These are phyloP conservation scores for Pythium pyrilobum DNA, from an alignment of 352 stramenopile species.

Conservation along the genomic window DNA sequence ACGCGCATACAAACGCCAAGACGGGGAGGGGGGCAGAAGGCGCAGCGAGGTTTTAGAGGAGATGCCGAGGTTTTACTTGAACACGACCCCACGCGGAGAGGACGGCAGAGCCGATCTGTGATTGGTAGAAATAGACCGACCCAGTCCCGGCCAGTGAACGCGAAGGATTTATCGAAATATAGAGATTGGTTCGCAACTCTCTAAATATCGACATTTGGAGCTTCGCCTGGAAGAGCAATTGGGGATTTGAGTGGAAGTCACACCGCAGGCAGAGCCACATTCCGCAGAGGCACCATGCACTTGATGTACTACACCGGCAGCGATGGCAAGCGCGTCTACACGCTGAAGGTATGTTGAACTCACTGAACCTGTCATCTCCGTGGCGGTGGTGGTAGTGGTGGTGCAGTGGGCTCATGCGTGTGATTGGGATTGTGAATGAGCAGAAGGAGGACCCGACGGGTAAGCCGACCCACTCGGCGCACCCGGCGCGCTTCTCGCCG, in stretches of 20 bases:
- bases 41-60: background rate
- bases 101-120: background rate
- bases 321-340: conserved; percentile 98
- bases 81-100: background rate
- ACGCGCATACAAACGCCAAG: conserved; percentile 13
- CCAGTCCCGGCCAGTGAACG: conserved; percentile 16
- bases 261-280: background rate
- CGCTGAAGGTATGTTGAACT: conserved; percentile 90
- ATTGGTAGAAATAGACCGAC: background rate
- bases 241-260: conserved; percentile 15
- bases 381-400: background rate
- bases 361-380: background rate
- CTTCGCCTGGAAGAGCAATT: background rate
- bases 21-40: background rate
- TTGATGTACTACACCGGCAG: conserved; percentile 98
- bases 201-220: conserved; percentile 4
- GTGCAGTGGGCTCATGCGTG: background rate
- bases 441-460: conserved; percentile 93
- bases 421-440: background rate
- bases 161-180: too few species aligned
- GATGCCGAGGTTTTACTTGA: background rate
- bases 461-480: conserved; percentile 94
- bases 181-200: background rate
- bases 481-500: conserved; percentile 97
- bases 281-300: conserved; percentile 86